Base-by-base conservation (phyloP, 2,329 filamentous ascomycete genomes). In the Ophioceras dolichostomum region DNA sequence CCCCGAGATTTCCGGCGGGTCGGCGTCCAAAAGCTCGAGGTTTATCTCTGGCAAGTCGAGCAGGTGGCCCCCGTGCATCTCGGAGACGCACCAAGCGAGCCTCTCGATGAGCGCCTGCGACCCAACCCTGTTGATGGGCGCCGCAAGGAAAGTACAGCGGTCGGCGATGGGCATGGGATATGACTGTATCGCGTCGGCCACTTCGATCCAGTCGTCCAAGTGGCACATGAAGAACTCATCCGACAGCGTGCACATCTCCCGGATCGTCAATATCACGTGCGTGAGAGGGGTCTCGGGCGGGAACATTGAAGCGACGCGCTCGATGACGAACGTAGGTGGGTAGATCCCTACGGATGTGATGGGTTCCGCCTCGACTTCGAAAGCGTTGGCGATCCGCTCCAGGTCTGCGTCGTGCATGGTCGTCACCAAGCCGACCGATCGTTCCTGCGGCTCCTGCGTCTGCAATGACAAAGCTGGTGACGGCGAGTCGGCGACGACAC, bases 251-350 rank as follows among this genome's bases (percentile, higher is more conserved):
- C 76, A 72, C 8, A 89, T 67, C 39, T 86, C 79, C 43, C 81
- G 68, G 34, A 96, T 64, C 3, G 83, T 81, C 43, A 79, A 66
- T 39, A 96, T 59, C 41, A 96, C 77, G 51, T 87, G 94, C 44
- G 78, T 81, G 47, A 96, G 82, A 0, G 88, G 85, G 0, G 84
- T 88, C 5, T 73, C 70, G 0, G 76, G 72, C 1, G 88, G 85
- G 49, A 94, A 94, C 52, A 89, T 91, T 3, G 73, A 70, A 1
- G 83, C 71, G 52, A 96, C 91, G 7, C 74, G 71, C 51, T 91
- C 76, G 24, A 94, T 64, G 3, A 86, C 68, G 19, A 68, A 56
- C 2, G 74, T 66, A 0, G 87, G 83, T 4, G 89, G 84, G 34
- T 79, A 68, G 27, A 96, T 67, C 18, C 82, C 84, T 1, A 86